These are phyloP conservation scores for Exophiala lecanii-corni DNA, from an alignment of 2,329 filamentous ascomycete species.

Conservation along the genomic window DNA sequence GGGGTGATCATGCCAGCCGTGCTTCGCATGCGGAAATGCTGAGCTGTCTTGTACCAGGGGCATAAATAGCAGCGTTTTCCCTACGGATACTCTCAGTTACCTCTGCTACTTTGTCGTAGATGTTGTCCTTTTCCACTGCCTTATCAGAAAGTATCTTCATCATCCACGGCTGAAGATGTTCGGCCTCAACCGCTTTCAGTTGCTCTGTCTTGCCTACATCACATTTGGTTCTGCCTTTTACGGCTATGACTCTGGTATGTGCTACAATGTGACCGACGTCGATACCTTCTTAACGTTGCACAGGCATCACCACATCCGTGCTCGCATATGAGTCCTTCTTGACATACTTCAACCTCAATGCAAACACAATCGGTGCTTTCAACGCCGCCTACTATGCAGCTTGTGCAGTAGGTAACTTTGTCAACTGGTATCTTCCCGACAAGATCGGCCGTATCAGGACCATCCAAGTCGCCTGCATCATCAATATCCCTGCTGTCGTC, in stretches of 20 bases:
- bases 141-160: too few species aligned
- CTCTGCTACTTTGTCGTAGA: too few species aligned
- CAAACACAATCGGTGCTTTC: slow-evolving; percentile 6
- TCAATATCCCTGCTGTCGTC: slow-evolving; percentile 54
- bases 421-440: slow-evolving; percentile 4
- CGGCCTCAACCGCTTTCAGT: not conserved
- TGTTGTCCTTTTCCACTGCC: too few species aligned
- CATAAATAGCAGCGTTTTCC: too few species aligned
- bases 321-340: slow-evolving; percentile 6
- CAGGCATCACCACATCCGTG: slow-evolving; percentile 4
- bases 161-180: too few species aligned
- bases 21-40: too few species aligned
- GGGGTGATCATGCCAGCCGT: too few species aligned
- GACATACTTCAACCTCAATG: slow-evolving; percentile 5
- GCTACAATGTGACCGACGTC: too few species aligned
- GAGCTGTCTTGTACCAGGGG: too few species aligned
- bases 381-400: slow-evolving; percentile 8
- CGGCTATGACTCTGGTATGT: slow-evolving; percentile 13
- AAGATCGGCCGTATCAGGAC: slow-evolving; percentile 6
- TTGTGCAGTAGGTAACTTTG: not conserved
- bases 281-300: not conserved
- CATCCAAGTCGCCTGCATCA: slow-evolving; percentile 23
- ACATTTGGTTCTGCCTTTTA: slow-evolving; percentile 11
- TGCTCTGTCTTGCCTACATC: slow-evolving; percentile 6
- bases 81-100: too few species aligned